phyloP scores from a whole-genome alignment of 441 rosid genomes.

The Jatropha podagrica region DNA sequence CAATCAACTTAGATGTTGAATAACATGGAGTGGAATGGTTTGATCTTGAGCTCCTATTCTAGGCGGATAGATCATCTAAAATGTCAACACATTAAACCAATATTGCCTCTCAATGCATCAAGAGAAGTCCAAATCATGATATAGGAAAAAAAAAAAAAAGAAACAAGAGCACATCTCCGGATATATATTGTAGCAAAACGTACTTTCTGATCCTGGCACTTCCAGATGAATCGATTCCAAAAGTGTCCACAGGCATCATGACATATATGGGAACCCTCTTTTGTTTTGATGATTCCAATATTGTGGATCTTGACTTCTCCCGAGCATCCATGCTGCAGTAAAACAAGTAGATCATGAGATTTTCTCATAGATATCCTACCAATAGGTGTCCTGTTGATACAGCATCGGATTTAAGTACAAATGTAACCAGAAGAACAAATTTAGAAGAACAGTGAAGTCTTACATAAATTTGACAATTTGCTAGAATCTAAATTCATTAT shows the following conservation, averaged over 20 bases:
- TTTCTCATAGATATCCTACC: background rate
- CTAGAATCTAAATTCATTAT: background rate
- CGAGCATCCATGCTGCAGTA: constrained; percentile 59
- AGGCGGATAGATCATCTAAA: background rate
- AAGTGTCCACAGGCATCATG: constrained; percentile 54
- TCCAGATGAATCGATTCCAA: constrained; percentile 55
- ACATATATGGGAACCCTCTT: constrained; percentile 58
- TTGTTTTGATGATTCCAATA: constrained; percentile 53
- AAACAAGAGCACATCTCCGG: background rate
- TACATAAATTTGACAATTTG: background rate
- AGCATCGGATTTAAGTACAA: background rate
- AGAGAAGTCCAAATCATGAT: constrained; percentile 2
- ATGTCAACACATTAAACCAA: background rate
- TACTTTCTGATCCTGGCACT: constrained; percentile 52
- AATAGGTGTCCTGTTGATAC: background rate
- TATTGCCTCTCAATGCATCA: background rate
- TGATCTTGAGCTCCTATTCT: background rate
- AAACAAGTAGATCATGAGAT: constrained; percentile 16
- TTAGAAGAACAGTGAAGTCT: too few relatives aligned
- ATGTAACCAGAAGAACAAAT: background rate
- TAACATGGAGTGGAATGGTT: background rate
- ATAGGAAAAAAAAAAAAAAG: background rate
- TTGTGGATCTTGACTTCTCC: constrained; percentile 52
- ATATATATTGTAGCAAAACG: constrained; percentile 1
- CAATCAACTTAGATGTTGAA: background rate